Base-by-base conservation (phyloP, 31 red algal genomes). In the Endocladia muricata region DNA sequence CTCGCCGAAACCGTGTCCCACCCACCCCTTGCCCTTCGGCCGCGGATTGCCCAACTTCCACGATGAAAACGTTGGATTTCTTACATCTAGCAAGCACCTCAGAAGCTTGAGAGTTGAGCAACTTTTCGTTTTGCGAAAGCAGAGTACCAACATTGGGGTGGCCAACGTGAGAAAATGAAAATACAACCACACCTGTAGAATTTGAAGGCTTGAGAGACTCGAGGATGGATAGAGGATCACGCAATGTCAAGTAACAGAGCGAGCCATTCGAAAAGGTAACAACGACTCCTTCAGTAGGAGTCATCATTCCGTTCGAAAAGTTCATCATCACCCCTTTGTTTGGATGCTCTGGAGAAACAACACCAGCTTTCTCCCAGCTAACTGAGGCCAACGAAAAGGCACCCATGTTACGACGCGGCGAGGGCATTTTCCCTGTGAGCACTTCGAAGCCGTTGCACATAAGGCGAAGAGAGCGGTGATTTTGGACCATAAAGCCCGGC, bases 261-360 rank as follows among this genome's bases (percentile, higher is more conserved):
- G 75, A 80, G 25, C 85, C 85, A 60, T 89, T 89, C n/a, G 85
- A 75, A 61, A 81, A 89, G 1, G 85, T 74, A 23, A 81, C 77
- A 51, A 89, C 68, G 41, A 89, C 66, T 21, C 85, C 85, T 70
- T 89, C 77, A 2, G 85, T 81, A 2, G 56, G 55, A 33, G 68
- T 60, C 66, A 81, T 62, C 76, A 81, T 74, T 3, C 70, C 68
- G 62, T 89, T 81, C 1, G 67, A 79, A 35, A 89, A 81, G 68
- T 35, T 75, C 69, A 89, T 81, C 11, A 54, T 47, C 19, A 89
- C 56, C 1, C 76, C 58, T 34, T 62, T 57, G 11, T 52, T 51
- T 4, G 67, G 40, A 61, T 56, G 35, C 2, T 31, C 69, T 23
- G 76, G 85, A 17, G 68, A 35, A 8, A 81, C 43, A 59, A 89